These are phyloP conservation scores for Nakazawaea laoshanensis DNA, from an alignment of 805 yeast species.

Conservation along the genomic window DNA sequence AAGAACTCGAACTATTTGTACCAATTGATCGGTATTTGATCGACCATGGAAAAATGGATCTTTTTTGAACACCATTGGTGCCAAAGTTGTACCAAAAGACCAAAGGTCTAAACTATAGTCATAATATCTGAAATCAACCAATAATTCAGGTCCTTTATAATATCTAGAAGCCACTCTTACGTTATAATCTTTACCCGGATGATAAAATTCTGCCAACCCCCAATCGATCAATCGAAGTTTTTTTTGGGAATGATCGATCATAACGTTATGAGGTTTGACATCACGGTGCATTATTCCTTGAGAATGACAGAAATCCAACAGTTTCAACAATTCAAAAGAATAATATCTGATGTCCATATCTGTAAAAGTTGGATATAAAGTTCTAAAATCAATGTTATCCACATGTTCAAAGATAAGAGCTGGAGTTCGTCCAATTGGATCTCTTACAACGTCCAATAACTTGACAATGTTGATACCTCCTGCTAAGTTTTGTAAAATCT, in stretches of 20 bases:
- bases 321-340: slow-evolving; percentile 71
- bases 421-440: slow-evolving; percentile 73
- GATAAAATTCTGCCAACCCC: slow-evolving; percentile 95
- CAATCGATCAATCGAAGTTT: slow-evolving; percentile 81
- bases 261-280: slow-evolving; percentile 91
- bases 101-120: slow-evolving; percentile 90
- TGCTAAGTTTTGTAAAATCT: slow-evolving; percentile 75
- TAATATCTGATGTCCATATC: slow-evolving; percentile 74
- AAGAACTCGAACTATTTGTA: slow-evolving; percentile 78
- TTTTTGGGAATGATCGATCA: slow-evolving; percentile 77
- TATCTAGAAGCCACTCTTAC: slow-evolving; percentile 91
- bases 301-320: slow-evolving; percentile 84
- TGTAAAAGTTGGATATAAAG: slow-evolving; percentile 70
- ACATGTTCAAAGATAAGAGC: slow-evolving; percentile 83
- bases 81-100: slow-evolving; percentile 92
- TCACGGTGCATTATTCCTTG: slow-evolving; percentile 96
- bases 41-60: slow-evolving; percentile 93
- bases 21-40: slow-evolving; percentile 84
- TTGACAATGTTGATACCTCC: slow-evolving; percentile 80
- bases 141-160: slow-evolving; percentile 87
- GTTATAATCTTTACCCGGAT: slow-evolving; percentile 80
- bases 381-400: slow-evolving; percentile 74
- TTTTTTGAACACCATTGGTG: slow-evolving; percentile 80
- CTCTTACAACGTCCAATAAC: slow-evolving; percentile 74
- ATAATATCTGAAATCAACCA: slow-evolving; percentile 79